Evolutionary conservation across 768 basidiomycete species (phyloP).

Genomic region (Filobasidium wieringae): DNA sequence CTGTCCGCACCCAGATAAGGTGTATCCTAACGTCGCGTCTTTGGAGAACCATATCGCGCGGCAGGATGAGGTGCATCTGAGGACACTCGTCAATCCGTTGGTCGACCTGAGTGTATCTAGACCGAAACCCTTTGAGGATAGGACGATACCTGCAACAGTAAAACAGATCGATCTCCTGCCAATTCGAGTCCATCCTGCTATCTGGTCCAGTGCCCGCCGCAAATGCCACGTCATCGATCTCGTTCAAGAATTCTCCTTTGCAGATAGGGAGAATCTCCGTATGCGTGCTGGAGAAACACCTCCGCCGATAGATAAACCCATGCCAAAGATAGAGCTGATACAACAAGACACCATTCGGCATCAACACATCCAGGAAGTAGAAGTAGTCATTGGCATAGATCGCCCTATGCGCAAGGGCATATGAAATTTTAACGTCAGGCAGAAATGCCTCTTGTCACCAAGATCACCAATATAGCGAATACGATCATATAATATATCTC

Average conservation of each 20-base stretch:
- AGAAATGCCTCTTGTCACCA: no score
- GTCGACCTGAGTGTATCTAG: not conserved
- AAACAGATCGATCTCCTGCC: not conserved
- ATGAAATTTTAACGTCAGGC: no score
- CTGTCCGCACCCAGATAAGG: not conserved
- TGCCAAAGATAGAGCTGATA: no score
- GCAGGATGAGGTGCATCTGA: not conserved
- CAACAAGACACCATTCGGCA: no score
- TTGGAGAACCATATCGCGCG: not conserved
- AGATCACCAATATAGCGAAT: no score
- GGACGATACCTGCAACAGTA: not conserved
- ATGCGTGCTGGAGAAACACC: not conserved
- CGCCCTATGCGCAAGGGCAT: no score
- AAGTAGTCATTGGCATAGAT: no score
- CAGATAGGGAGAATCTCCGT: not conserved
- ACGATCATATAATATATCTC: no score
- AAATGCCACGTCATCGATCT: not conserved
- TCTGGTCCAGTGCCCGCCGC: not conserved
- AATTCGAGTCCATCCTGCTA: not conserved
- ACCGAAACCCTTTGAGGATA: not conserved
- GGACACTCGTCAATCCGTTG: not conserved
- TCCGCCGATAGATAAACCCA: not conserved
- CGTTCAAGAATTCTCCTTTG: not conserved
- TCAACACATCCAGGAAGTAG: no score
- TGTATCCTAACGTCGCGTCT: not conserved